phyloP scores from a whole-genome alignment of 2,329 filamentous ascomycete species.

The Aspergillus uvarum region DNA sequence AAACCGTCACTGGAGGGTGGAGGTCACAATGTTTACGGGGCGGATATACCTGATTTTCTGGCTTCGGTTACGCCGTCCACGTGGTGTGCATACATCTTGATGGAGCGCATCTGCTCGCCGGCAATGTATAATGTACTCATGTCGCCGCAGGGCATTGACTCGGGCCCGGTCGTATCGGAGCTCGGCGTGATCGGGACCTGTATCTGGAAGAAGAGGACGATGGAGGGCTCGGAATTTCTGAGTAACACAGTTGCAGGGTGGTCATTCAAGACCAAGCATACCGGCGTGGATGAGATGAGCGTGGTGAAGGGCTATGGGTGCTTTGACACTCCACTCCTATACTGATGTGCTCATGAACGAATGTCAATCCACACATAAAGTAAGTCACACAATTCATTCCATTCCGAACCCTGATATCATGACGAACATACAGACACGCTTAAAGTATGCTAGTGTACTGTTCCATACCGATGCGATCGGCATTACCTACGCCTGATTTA shows the following conservation, averaged over 20 bases:
- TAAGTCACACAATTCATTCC: no score
- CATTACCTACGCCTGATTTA: no score
- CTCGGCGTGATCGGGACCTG: slow-evolving; percentile 36
- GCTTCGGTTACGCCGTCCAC: slow-evolving; percentile 20
- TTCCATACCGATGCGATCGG: no score
- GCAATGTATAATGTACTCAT: slow-evolving; percentile 34
- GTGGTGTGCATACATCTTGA: slow-evolving; percentile 41
- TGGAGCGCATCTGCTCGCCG: slow-evolving; percentile 43
- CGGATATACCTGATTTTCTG: slow-evolving; percentile 40
- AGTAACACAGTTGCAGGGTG: slow-evolving; percentile 39
- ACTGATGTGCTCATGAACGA: slow-evolving; percentile 10
- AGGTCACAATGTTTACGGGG: slow-evolving; percentile 26
- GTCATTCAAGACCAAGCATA: slow-evolving; percentile 48
- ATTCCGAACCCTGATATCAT: no score
- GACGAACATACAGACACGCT: no score
- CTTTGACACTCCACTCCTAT: slow-evolving; percentile 45
- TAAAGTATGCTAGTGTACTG: no score
- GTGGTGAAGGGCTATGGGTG: slow-evolving; percentile 50
- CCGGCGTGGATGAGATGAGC: slow-evolving; percentile 46
- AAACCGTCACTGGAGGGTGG: no score
- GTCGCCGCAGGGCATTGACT: slow-evolving; percentile 30
- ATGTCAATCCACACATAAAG: background rate
- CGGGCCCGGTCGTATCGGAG: slow-evolving; percentile 44
- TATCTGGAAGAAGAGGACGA: slow-evolving; percentile 21
- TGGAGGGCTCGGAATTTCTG: slow-evolving; percentile 28